Percentiles rank a stretch among this genome's conserved stretches.
Conservation (phyloP, 129 eudicot species). For the Helianthus tuberosus region DNA sequence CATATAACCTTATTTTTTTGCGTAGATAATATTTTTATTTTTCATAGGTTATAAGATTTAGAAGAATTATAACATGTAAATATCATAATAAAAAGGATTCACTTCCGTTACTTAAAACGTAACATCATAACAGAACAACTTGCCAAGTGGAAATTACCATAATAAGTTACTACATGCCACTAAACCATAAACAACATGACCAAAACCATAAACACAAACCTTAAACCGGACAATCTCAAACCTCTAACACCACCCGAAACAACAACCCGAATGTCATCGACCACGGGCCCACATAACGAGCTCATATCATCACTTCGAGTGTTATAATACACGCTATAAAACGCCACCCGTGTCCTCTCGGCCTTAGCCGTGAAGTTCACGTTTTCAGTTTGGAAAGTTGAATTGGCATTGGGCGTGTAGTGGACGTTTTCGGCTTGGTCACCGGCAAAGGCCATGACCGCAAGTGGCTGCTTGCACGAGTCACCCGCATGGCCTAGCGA, state of each 20-base stretch:
- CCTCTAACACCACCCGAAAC: constrained; percentile 48
- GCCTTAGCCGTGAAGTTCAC: constrained; percentile 92
- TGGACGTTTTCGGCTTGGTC: constrained; percentile 89
- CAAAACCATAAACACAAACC: constrained; percentile 38
- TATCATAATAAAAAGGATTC: neutral
- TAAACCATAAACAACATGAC: constrained; percentile 33
- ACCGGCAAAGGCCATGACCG: constrained; percentile 98
- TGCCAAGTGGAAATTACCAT: constrained; percentile 15
- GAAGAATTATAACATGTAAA: neutral
- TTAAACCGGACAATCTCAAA: constrained; percentile 36
- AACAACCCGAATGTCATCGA: constrained; percentile 84
- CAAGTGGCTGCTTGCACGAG: constrained; percentile 83
- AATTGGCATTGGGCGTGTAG: constrained; percentile 67
- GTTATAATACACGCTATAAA: constrained; percentile 91
- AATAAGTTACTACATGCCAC: neutral
- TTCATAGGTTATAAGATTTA: neutral
- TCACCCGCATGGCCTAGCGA: constrained; percentile 85
- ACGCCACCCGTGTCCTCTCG: constrained; percentile 86
- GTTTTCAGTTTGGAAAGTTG: constrained; percentile 63
- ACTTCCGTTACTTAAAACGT: constrained; percentile 11
- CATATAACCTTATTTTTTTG: no score
- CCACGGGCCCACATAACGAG: constrained; percentile 95
- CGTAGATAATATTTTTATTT: no score
- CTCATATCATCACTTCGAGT: constrained; percentile 91
- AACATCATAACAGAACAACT: constrained; percentile 11